phyloP scores from a whole-genome alignment of 2,329 filamentous ascomycete species.

The Thelonectria rubi region DNA sequence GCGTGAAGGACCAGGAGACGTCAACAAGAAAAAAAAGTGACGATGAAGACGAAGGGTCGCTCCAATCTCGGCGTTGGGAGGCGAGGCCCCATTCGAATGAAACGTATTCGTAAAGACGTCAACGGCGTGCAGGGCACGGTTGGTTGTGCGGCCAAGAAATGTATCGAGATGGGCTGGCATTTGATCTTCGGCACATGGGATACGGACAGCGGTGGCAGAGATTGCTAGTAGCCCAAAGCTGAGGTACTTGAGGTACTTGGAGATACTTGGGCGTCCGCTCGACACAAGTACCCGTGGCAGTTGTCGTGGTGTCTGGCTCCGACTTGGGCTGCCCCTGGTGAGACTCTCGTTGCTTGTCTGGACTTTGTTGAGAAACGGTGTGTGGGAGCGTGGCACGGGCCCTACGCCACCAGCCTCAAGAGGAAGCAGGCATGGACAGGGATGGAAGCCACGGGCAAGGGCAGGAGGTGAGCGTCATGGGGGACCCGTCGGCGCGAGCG shows the following conservation, averaged over 20 bases:
- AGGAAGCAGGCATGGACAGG: background rate
- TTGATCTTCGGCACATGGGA: conserved; percentile 7
- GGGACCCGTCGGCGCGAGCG: conserved; percentile 10
- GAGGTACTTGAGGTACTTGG: conserved; percentile 10
- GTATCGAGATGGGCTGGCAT: background rate
- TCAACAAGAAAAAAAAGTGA: conserved; percentile 9
- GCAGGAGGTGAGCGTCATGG: conserved; percentile 15
- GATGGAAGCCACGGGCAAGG: background rate
- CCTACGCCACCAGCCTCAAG: conserved; percentile 13
- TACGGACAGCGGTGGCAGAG: background rate
- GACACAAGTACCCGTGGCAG: conserved; percentile 11
- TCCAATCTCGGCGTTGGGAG: conserved; percentile 31
- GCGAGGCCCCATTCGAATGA: conserved; percentile 5
- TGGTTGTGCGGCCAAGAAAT: background rate
- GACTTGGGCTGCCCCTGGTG: too few relatives aligned
- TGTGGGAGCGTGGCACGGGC: conserved; percentile 17
- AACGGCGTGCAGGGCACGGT: background rate
- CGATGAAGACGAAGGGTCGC: conserved; percentile 16
- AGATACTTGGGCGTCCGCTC: conserved; percentile 25
- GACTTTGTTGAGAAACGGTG: conserved; percentile 35
- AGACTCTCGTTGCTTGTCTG: background rate
- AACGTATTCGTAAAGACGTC: conserved; percentile 10
- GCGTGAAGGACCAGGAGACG: background rate
- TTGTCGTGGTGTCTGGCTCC: conserved; percentile 3
- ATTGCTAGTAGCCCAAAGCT: conserved; percentile 1